A percentile compares a stretch with the other conserved stretches of the same genome.
Conservation (phyloP, 202 grass and related monocot genomes). For the Cymbopogon flexuosus region DNA sequence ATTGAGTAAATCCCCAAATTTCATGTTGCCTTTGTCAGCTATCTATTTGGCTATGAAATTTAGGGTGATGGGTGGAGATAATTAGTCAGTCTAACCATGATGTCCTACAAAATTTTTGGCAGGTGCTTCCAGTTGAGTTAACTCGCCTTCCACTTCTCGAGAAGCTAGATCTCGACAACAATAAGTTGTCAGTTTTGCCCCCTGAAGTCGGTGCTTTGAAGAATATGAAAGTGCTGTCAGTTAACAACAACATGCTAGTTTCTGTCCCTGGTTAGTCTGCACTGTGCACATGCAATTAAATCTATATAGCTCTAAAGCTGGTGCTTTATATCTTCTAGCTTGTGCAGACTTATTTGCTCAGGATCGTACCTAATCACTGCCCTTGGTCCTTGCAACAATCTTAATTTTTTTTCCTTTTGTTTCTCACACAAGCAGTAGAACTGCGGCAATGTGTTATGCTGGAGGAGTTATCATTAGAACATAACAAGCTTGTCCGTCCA, state of each 20-base stretch:
- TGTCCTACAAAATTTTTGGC: conserved; percentile 32
- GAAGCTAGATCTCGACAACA: conserved; percentile 88
- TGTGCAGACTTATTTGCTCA: conserved; percentile 11
- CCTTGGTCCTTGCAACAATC: neutral
- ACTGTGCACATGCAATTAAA: conserved; percentile 11
- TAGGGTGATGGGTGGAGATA: neutral
- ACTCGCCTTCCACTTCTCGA: conserved; percentile 76
- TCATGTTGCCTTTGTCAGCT: neutral
- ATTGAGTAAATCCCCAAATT: conserved; percentile 7
- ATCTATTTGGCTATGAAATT: neutral
- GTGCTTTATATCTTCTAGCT: conserved; percentile 13
- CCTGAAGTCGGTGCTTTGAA: conserved; percentile 90
- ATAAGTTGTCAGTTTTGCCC: conserved; percentile 77
- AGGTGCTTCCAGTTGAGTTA: conserved; percentile 90
- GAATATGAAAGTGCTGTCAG: conserved; percentile 73
- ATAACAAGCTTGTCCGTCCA: conserved; percentile 91
- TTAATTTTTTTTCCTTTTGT: conserved; percentile 13
- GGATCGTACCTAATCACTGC: conserved; percentile 25
- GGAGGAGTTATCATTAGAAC: conserved; percentile 86
- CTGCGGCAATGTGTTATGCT: conserved; percentile 82
- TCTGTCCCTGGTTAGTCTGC: conserved; percentile 83
- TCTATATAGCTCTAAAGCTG: conserved; percentile 5
- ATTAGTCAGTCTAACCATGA: conserved; percentile 17
- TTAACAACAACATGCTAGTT: conserved; percentile 84
- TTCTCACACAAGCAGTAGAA: conserved; percentile 56